Conservation (phyloP, 2,329 filamentous ascomycete genomes). For the Macrophomina pseudophaseolina region DNA sequence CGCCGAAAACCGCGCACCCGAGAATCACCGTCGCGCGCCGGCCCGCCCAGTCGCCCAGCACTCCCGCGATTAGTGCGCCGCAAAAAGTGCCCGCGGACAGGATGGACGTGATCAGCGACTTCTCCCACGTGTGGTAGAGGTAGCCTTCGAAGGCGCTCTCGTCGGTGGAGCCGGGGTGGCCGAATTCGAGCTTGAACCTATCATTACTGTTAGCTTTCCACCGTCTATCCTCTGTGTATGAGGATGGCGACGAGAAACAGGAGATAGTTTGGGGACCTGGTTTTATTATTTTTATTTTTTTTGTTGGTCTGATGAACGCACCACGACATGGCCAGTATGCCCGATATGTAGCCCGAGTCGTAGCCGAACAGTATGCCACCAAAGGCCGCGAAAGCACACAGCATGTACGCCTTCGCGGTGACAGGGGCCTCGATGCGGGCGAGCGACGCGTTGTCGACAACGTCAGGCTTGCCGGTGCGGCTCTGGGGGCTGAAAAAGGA, state of each 20-base stretch:
- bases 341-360: constrained; percentile 77
- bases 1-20: constrained; percentile 65
- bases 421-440: not conserved
- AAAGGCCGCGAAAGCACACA: constrained; percentile 55
- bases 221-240: no score
- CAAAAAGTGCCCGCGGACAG: constrained; percentile 81
- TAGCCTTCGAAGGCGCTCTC: constrained; percentile 64
- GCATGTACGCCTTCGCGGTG: not conserved
- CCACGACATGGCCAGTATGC: constrained; percentile 58
- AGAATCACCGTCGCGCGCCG: constrained; percentile 67
- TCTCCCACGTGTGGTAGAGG: constrained; percentile 49
- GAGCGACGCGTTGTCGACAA: not conserved
- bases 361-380: constrained; percentile 75
- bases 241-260: no score
- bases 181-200: constrained; percentile 70
- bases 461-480: not conserved
- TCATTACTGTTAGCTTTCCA: no score
- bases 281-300: no score
- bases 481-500: not conserved
- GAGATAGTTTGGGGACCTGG: no score
- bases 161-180: constrained; percentile 48
- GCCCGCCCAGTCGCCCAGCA: constrained; percentile 68
- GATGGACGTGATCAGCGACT: constrained; percentile 73
- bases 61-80: constrained; percentile 54
- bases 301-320: not conserved